Evolutionary conservation across 495 filamentous ascomycete species (phyloP).

Genomic region (Pseudoneurospora amorphoporcata): DNA sequence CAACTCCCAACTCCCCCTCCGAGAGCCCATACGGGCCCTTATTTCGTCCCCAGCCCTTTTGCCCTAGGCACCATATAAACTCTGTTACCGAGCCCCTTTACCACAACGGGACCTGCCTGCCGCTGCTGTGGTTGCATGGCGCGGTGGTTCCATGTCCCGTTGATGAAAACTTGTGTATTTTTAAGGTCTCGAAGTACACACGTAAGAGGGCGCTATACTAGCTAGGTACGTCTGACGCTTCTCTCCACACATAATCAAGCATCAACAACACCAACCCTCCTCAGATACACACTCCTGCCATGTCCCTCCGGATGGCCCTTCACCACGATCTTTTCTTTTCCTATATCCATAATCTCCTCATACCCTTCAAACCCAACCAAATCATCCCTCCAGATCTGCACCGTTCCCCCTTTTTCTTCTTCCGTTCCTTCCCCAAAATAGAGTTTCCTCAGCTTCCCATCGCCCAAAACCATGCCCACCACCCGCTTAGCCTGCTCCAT

Average conservation of each 20-base stretch:
- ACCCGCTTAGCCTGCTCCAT: constrained; percentile 48
- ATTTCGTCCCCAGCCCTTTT: neutral
- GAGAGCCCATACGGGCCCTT: neutral
- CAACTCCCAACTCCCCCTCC: neutral
- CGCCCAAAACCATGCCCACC: constrained; percentile 27
- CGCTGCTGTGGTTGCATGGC: no score
- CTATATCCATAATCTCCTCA: constrained; percentile 6
- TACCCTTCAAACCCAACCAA: neutral
- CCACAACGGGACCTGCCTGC: neutral
- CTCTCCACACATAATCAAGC: neutral
- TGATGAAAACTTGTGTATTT: no score
- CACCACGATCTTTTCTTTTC: constrained; percentile 12
- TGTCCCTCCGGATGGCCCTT: constrained; percentile 26
- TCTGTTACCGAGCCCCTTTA: neutral
- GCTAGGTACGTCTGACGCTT: no score
- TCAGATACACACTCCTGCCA: constrained; percentile 1
- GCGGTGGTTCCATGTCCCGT: no score
- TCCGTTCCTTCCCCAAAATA: neutral
- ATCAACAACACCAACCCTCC: neutral
- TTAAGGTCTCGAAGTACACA: no score
- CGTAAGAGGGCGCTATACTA: no score
- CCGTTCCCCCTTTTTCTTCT: neutral
- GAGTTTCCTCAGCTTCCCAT: no score
- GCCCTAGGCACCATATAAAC: neutral
- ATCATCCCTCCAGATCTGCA: constrained; percentile 21